These are phyloP conservation scores for Apiotrichum akiyoshidainum DNA, from an alignment of 1,284 basidiomycete species.

Conservation along the genomic window DNA sequence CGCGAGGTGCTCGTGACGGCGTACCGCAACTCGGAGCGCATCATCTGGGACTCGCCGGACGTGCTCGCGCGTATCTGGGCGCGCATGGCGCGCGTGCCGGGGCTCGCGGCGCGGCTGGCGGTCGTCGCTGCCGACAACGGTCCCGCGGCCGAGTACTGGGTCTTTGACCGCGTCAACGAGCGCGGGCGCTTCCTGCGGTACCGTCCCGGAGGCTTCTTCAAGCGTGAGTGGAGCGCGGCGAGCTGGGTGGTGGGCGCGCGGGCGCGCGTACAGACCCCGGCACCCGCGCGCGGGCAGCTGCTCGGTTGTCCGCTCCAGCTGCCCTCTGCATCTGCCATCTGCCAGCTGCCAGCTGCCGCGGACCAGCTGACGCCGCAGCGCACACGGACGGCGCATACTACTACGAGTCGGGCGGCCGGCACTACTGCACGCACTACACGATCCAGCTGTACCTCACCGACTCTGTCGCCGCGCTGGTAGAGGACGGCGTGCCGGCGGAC, in stretches of 20 bases:
- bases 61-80: constrained; percentile 2
- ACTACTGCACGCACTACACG: constrained; percentile 2
- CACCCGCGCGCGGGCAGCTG: too few relatives aligned
- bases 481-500: background rate
- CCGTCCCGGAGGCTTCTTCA: constrained; percentile 2
- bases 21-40: constrained; percentile 6
- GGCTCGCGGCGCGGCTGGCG: background rate
- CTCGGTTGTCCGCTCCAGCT: too few relatives aligned
- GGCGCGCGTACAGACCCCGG: too few relatives aligned
- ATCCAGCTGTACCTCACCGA: constrained; percentile 7
- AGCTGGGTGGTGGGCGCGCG: too few relatives aligned
- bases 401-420: background rate
- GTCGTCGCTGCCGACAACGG: background rate
- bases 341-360: too few relatives aligned
- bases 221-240: background rate
- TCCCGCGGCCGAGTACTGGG: background rate
- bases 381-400: constrained; percentile 3
- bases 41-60: constrained; percentile 1
- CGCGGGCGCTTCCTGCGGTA: background rate
- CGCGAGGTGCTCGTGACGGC: constrained; percentile 1
- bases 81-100: constrained; percentile 2
- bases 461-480: background rate
- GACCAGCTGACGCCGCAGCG: background rate
- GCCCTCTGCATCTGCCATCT: too few relatives aligned
- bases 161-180: background rate